Evolutionary conservation across 257 asterid genomes (phyloP), one percentile per base, ranked within the genome.

Genomic region (Solanum habrochaites): DNA sequence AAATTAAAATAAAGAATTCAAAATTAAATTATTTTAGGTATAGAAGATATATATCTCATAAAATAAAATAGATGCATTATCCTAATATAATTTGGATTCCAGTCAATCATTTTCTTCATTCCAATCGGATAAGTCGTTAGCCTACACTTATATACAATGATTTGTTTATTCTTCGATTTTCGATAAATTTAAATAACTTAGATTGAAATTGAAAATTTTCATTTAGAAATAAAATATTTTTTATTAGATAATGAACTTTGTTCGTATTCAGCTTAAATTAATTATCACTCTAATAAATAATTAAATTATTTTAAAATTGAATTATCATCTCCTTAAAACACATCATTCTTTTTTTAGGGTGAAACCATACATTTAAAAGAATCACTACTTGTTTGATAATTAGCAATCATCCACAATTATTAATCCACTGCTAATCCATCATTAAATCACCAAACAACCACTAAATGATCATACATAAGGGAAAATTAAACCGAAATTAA

Each of bases 171-270:
- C 32, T 14, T 52, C 52, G n/a, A 52, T 16, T 1, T 62, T n/a
- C n/a, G 3, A 11, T n/a, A 6, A 25, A 64, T 64, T 1, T 11
- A 0, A 11, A 4, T 64, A 64, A 5, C 11, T 64, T 64, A 3
- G 5, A 64, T 23, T 60, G 2, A 21, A 1, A 60, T 21, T 60
- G 6, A 60, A 21, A 21, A 23, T 0, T 3, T 3, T 0, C 1
- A 60, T 60, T 9, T 23, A 8, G 3, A 3, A 2, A 60, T 60
- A 21, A 20, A 52, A 10, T 52, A 52, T 6, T 52, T 5, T 1
- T 25, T 58, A 8, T 58, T 2, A 49, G 3, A 23, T 2, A 13
- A 23, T 21, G 0, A 2, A 20, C 1, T 23, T 0, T 0, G 2
- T 7, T 39, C 3, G 21, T 60, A 60, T 23, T n/a, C 3, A 60